Percentiles rank a stretch among this genome's conserved stretches.
Evolutionary conservation across 1,284 basidiomycete species (phyloP).

Genomic region (Ustilago loliicola): DNA sequence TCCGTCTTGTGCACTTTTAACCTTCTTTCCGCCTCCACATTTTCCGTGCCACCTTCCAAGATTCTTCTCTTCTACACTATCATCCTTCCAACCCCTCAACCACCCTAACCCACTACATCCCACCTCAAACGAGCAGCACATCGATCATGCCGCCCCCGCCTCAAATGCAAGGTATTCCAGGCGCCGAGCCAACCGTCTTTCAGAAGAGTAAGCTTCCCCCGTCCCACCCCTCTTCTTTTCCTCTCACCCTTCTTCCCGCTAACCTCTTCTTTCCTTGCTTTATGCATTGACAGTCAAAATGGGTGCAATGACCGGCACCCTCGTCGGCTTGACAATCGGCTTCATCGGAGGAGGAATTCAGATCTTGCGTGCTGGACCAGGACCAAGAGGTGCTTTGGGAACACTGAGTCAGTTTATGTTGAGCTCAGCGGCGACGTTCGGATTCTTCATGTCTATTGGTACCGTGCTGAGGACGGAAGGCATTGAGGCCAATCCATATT

Average conservation of each 20-base stretch:
- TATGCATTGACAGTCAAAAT: constrained; percentile 51
- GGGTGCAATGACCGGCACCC: constrained; percentile 68
- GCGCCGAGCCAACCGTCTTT: constrained; percentile 50
- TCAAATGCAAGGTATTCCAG: constrained; percentile 47
- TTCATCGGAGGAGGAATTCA: constrained; percentile 68
- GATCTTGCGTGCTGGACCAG: constrained; percentile 65
- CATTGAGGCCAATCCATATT: constrained; percentile 31
- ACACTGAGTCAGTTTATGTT: constrained; percentile 67
- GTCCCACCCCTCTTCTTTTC: background rate
- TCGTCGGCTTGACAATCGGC: constrained; percentile 66
- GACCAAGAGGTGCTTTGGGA: constrained; percentile 61
- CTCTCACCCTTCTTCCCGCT: background rate
- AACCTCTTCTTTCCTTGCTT: background rate
- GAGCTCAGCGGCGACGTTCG: constrained; percentile 66
- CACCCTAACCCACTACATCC: background rate
- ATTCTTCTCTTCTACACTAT: background rate
- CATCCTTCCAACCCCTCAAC: background rate
- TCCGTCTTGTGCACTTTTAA: constrained; percentile 3
- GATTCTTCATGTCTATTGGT: constrained; percentile 68
- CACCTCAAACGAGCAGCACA: background rate
- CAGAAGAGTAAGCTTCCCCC: constrained; percentile 45
- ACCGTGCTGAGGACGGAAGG: constrained; percentile 65
- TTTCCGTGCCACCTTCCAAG: background rate
- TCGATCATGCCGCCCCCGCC: constrained; percentile 46
- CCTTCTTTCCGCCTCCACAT: background rate